Base-by-base conservation (phyloP, 2,329 filamentous ascomycete genomes). In the Penicillium decumbens region DNA sequence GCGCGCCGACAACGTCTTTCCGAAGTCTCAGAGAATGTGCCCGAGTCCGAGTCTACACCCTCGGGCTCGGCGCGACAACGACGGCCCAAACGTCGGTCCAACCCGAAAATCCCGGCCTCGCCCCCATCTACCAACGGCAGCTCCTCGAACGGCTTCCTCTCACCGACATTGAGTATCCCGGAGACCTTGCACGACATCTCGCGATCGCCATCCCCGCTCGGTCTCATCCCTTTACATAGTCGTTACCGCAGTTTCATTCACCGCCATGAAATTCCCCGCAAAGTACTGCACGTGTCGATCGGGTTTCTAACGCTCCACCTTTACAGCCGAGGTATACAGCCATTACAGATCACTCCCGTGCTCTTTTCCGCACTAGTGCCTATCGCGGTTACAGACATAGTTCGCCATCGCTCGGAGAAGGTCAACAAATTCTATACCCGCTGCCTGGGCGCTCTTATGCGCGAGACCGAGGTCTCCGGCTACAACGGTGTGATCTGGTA, bases 401-500 rank as follows among this genome's bases (percentile, higher is more conserved):
- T 95, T 41, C 88, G 93, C 45, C 91, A 96, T 72, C 82, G 83
- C 60, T 93, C 84, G 61, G 81, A 87, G 51, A 79, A 83, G 1
- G 80, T 98, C 64, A 98, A 98, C 70, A 80, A 85, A 32, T 68
- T 95, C 49, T 98, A 97, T 71, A 92, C 97, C 61, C 83, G 80
- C 49, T 79, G 82, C 32, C 74, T 97, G 12, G 93, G 93, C 41
- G 89, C 91, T 0, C 78, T 98, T 60, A 98, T 98, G 93, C 88
- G 93, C 47, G 93, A 98, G 75, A 93, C 87, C 57, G 93, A 98
- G 73, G 95, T 92, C 60, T 80, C 85, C 41, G 89, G 90, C 44
- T 98, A 89, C 79, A 98, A 98, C 68, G 93, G 93, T 45, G 92
- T 97, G 59, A 95, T 98, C 58, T 96, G 88, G 77, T 98, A 97